Evolutionary conservation across 129 eudicot species (phyloP), one percentile per base, ranked within the genome.

Genomic region (Glebionis coronaria): DNA sequence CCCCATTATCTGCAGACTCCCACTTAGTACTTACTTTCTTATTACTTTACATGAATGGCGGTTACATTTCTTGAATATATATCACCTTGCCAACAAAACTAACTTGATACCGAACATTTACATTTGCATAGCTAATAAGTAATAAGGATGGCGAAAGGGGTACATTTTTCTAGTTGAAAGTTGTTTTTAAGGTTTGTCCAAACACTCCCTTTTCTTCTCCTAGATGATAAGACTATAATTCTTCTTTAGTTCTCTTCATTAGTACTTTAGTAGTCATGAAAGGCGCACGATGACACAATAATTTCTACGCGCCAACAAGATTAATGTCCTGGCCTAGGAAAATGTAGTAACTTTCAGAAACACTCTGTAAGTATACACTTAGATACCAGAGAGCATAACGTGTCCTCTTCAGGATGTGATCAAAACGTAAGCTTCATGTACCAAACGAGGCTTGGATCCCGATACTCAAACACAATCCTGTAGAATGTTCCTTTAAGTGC

Each of bases 121-220:
- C 71, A 90, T 92, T 67, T 62, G 71, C 44, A 83, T 92, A 38
- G 73, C 83, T 56, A 89, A 88, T 67, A 92, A 88, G 66, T 56
- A 89, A 88, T 67, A 92, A 88, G 66, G 87, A 47, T 1, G 88
- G 85, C 12, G 81, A 85, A 78, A 88, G 28, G 44, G 98, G 98
- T 13, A 83, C 96, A 25, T 88, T 88, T 59, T 85, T 83, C 76
- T 76, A 69, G 69, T 88, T 88, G 54, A 77, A 51, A 52, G 70
- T 16, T 18, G 9, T 76, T 23, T 61, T 76, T 16, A 52, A 52
- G 57, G 75, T 68, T 61, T 27, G 60, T 60, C 35, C 68, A 18
- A 68, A 44, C 64, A 68, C 74, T 10, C 80, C 67, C 27, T 58
- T 51, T 3, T 51, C 23, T 58, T 35, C 68, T 5, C 73, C 64